Base-by-base conservation (phyloP, 768 basidiomycete species). In the Favolaschia claudopus region DNA sequence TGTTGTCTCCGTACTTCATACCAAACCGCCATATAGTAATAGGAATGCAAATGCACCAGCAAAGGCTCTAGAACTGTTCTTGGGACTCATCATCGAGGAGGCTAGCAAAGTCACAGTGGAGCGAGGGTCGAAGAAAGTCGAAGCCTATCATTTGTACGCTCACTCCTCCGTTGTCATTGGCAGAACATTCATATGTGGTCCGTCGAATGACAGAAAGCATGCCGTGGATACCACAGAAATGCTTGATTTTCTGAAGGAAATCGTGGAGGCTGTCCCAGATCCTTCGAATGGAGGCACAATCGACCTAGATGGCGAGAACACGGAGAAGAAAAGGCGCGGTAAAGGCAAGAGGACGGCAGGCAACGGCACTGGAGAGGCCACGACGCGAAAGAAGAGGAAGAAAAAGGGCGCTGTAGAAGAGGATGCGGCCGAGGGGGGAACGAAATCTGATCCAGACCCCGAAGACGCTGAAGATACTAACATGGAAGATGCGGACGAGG, bases 231-330 rank as follows among this genome's bases (percentile, higher is more conserved):
- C 87, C 15, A 91, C 88, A 12, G 89, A 94, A 63, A 92, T 88
- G 80, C 87, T 98, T 46, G 96, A 98, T 73, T 99, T 98, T 74
- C 83, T 98, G 29, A 91, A 93, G 70, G 95, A 98, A 70, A 87
- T 97, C 49, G 95, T 96, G 22, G 87, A 91, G 68, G 77, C 80
- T 32, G 87, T 96, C 7, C 90, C 93, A 1, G 95, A 98, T 73
- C 95, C 95, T 0, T 90, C 92, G 4, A 87, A 87, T 19, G 91
- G 92, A 12, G 92, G 89, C 2, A 92, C 89, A 0, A 85, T 91
- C 38, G 87, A 91, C 67, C 72, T 92, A 15, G 89, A 89, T 43
- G 79, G 80, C 14, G 89, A 89, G 66, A 79, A 74, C 20, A 74
- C 78, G 7, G 84, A 86, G 34, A 85, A 85, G 71, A 88, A 87